Base-by-base conservation (phyloP, 306 rosid species). In the Castanea crenata region DNA sequence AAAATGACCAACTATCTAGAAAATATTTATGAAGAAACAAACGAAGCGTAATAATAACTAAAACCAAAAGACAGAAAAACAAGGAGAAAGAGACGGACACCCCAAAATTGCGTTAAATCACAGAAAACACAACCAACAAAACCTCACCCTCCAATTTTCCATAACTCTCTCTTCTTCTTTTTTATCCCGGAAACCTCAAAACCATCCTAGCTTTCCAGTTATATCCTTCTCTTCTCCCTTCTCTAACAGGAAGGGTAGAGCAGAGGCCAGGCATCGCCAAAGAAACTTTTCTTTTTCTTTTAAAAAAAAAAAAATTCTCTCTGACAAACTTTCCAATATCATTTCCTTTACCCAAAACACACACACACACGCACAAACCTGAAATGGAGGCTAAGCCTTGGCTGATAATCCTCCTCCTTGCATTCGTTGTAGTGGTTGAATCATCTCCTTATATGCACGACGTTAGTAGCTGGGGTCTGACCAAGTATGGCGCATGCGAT, bases 351-450 rank as follows among this genome's bases (percentile, higher is more conserved):
- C 11, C 11, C 46, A 41, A 8, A 8, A 41, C 0, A 41, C 46
- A 2, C 11, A 41, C 44, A 8, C 46, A 0, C 46, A 41, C 46
- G 46, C 46, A 41, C 46, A 8, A 41, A 41, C 12, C 46, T n/a
- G 51, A 25, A 54, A 90, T 91, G 95, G 85, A 79, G 14, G 55
- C 49, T 12, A 87, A 82, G 55, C 64, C 79, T 0, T 79, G 74
- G 72, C 64, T 85, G 21, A 46, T 86, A 19, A 6, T 82, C 49
- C 76, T 88, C 54, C 23, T 85, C 35, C 1, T 88, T 68, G 84
- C 78, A 71, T 13, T 88, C 74, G 85, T 79, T 72, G 12, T 83
- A n/a, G 75, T 79, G 18, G 83, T 62, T 20, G 76, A 76, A 34
- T 79, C 80, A 65, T 81, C 90, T 20, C 74, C 88, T 1, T 76